phyloP scores from a whole-genome alignment of 495 filamentous ascomycete genomes.

The Aspergillus funiculosus region DNA sequence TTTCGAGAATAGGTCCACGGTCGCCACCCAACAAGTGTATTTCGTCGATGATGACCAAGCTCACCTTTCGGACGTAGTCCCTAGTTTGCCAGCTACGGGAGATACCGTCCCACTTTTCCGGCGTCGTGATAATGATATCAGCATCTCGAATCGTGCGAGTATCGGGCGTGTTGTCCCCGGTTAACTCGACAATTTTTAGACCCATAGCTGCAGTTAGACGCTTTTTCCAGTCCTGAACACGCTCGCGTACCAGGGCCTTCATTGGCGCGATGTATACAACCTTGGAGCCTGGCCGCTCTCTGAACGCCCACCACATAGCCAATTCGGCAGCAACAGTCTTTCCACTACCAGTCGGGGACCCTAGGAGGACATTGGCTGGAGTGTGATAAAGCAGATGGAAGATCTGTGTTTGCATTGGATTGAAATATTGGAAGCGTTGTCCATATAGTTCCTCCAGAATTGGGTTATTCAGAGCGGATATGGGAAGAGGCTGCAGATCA shows the following conservation, averaged over 20 bases:
- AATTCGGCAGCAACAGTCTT: constrained; percentile 95
- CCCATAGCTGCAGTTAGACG: constrained; percentile 81
- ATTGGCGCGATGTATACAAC: constrained; percentile 99
- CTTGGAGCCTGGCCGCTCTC: constrained; percentile 91
- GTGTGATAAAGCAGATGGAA: constrained; percentile 96
- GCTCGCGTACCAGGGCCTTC: constrained; percentile 96
- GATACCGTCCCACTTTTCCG: constrained; percentile 99
- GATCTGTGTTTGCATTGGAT: constrained; percentile 98
- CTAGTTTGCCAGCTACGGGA: constrained; percentile 96
- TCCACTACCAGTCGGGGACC: constrained; percentile 94
- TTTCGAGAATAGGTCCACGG: constrained; percentile 94
- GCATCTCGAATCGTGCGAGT: constrained; percentile 90
- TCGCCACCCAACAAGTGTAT: constrained; percentile 95
- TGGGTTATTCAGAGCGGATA: constrained; percentile 82
- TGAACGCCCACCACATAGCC: constrained; percentile 99
- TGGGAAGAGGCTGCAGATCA: constrained; percentile 84
- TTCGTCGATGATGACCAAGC: constrained; percentile 96
- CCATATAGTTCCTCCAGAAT: constrained; percentile 82
- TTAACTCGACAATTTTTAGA: constrained; percentile 89
- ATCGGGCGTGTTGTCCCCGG: constrained; percentile 96
- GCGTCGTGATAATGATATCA: constrained; percentile 97
- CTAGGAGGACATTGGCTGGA: constrained; percentile 81
- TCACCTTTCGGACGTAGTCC: constrained; percentile 91
- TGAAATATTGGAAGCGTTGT: constrained; percentile 89
- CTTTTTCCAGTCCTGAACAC: constrained; percentile 89